Percentiles rank a stretch among this genome's conserved stretches.
These are phyloP conservation scores for Trichoderma sp. DNA, from an alignment of 2,329 filamentous ascomycete species.

Conservation along the genomic window DNA sequence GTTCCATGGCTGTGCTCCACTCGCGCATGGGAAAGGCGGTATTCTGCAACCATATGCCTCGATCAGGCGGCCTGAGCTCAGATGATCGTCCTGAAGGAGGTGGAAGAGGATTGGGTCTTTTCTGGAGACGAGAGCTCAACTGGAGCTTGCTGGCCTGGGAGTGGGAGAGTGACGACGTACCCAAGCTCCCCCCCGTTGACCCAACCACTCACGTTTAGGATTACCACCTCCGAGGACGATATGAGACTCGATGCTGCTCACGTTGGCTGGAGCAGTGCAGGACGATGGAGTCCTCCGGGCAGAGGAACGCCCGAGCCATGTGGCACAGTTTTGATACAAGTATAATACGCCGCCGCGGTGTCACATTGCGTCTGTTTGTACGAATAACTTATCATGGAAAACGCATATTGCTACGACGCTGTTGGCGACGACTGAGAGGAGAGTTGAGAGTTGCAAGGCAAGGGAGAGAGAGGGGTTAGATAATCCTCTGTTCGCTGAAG, in stretches of 20 bases:
- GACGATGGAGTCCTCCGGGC: not conserved
- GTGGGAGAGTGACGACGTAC: constrained; percentile 53
- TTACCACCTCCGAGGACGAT: constrained; percentile 41
- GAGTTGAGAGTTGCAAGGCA: constrained; percentile 37
- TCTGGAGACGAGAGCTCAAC: constrained; percentile 75
- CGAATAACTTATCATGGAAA: not conserved
- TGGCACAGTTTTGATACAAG: not conserved
- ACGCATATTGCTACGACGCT: constrained; percentile 25
- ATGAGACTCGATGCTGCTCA: constrained; percentile 31
- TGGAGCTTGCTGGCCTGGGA: constrained; percentile 84
- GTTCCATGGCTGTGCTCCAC: constrained; percentile 92
- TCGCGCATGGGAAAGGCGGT: constrained; percentile 86
- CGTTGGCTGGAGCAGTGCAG: not conserved
- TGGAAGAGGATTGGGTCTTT: constrained; percentile 62
- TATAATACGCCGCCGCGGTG: not conserved
- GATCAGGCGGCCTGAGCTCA: constrained; percentile 78
- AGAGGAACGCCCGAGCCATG: not conserved
- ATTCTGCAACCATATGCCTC: constrained; percentile 73
- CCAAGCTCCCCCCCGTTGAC: constrained; percentile 41
- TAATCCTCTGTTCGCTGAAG: constrained; percentile 43
- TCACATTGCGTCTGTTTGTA: not conserved
- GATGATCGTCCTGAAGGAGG: constrained; percentile 61
- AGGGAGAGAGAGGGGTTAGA: constrained; percentile 48
- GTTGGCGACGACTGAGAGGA: constrained; percentile 25
- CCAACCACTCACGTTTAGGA: constrained; percentile 50